Evolutionary conservation across 2,329 filamentous ascomycete species (phyloP).

Genomic region (Dactylellina sp.): DNA sequence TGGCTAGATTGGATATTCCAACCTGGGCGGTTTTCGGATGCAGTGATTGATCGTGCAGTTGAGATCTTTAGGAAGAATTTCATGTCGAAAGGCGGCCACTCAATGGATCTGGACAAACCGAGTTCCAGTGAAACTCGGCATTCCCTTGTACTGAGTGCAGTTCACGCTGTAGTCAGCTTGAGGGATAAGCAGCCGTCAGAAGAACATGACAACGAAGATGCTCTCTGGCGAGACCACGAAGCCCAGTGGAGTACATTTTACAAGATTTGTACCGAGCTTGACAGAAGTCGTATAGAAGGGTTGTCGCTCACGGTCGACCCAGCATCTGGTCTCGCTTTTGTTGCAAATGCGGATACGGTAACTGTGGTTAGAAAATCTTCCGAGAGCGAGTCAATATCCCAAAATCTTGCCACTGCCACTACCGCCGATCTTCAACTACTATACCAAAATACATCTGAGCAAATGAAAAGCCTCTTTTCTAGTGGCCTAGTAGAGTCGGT

Average conservation of each 20-base stretch:
- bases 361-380: conserved; percentile 84
- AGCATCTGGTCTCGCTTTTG: conserved; percentile 79
- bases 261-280: conserved; percentile 83
- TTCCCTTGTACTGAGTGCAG: conserved; percentile 37
- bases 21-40: conserved; percentile 82
- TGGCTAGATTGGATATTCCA: conserved; percentile 87
- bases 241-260: conserved; percentile 92
- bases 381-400: conserved; percentile 77
- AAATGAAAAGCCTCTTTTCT: conserved; percentile 35
- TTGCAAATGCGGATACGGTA: conserved; percentile 83
- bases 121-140: conserved; percentile 47
- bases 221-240: conserved; percentile 79
- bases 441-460: conserved; percentile 43
- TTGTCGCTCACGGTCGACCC: conserved; percentile 81
- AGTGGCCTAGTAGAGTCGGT: conserved; percentile 57
- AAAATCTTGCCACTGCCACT: conserved; percentile 73
- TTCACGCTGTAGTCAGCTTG: conserved; percentile 46
- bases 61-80: conserved; percentile 75
- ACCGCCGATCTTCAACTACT: conserved; percentile 61
- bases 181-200: conserved; percentile 25
- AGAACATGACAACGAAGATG: conserved; percentile 68
- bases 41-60: conserved; percentile 85
- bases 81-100: conserved; percentile 37
- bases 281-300: conserved; percentile 85
- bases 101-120: conserved; percentile 40